phyloP scores from a whole-genome alignment of 306 rosid genomes.

The Psophocarpus tetragonolobus region DNA sequence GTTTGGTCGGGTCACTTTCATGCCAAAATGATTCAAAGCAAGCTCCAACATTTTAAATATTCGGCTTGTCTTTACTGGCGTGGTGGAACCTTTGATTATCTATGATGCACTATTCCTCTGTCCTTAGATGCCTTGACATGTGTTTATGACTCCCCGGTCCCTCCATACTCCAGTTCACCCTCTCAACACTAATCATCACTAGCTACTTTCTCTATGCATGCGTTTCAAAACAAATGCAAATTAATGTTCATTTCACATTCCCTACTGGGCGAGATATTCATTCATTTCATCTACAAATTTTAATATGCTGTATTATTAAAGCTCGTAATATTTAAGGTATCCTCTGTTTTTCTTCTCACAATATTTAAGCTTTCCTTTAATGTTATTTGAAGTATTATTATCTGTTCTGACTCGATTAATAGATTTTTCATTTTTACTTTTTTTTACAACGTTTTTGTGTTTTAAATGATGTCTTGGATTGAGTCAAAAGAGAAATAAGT shows the following conservation, averaged over 20 bases:
- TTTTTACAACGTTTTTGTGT: not conserved
- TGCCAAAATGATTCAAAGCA: constrained; percentile 21
- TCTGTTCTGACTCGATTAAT: too few species aligned
- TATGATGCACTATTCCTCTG: constrained; percentile 37
- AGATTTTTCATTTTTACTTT: too few species aligned
- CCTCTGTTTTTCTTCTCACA: not conserved
- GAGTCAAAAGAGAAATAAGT: not conserved
- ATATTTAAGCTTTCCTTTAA: too few species aligned
- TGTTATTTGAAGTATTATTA: too few species aligned
- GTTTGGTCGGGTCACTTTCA: constrained; percentile 28
- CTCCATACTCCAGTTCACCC: constrained; percentile 34
- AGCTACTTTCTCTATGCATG: not conserved
- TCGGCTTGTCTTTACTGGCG: constrained; percentile 38
- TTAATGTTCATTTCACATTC: not conserved
- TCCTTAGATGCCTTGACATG: constrained; percentile 40
- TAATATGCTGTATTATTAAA: not conserved
- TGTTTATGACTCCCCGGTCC: constrained; percentile 42
- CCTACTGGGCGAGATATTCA: not conserved
- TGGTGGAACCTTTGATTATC: constrained; percentile 40
- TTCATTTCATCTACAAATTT: not conserved
- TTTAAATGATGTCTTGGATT: not conserved
- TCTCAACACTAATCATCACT: constrained; percentile 11
- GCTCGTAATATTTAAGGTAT: too few species aligned
- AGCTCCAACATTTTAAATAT: constrained; percentile 27
- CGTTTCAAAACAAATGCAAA: not conserved